Conservation (phyloP, 805 yeast genomes). For the Saturnispora mendoncae region DNA sequence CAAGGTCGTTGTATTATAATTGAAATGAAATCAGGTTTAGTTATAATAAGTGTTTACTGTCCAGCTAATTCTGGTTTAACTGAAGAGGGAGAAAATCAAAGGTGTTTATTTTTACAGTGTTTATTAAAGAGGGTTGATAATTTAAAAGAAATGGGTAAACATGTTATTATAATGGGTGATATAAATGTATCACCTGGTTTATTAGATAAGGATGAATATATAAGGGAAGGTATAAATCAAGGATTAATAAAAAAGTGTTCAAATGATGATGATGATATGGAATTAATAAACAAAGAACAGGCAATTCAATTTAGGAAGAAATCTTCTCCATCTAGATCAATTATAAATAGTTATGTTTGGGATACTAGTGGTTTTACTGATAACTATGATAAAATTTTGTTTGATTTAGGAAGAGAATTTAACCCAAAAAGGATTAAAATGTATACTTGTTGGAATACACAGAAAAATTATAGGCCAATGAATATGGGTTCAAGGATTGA, state of each 20-base stretch:
- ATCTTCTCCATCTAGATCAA: constrained; percentile 33
- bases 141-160: constrained; percentile 48
- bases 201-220: constrained; percentile 71
- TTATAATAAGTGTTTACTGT: constrained; percentile 66
- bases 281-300: constrained; percentile 26
- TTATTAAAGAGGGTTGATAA: constrained; percentile 55
- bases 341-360: constrained; percentile 37
- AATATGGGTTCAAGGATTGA: constrained; percentile 89
- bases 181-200: constrained; percentile 73
- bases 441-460: constrained; percentile 91
- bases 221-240: constrained; percentile 37
- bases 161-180: constrained; percentile 81
- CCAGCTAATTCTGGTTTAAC: constrained; percentile 82
- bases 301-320: constrained; percentile 29
- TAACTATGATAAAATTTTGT: constrained; percentile 34
- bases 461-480: constrained; percentile 63
- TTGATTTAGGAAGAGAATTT: constrained; percentile 49
- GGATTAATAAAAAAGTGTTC: constrained; percentile 24
- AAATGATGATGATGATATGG: constrained; percentile 24
- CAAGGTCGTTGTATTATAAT: constrained; percentile 78
- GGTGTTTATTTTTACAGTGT: constrained; percentile 48
- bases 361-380: constrained; percentile 24
- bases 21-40: constrained; percentile 57
- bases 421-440: constrained; percentile 53
- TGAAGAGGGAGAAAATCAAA: constrained; percentile 52